Conservation (phyloP, 441 rosid species). For the Codiaeum variegatum region DNA sequence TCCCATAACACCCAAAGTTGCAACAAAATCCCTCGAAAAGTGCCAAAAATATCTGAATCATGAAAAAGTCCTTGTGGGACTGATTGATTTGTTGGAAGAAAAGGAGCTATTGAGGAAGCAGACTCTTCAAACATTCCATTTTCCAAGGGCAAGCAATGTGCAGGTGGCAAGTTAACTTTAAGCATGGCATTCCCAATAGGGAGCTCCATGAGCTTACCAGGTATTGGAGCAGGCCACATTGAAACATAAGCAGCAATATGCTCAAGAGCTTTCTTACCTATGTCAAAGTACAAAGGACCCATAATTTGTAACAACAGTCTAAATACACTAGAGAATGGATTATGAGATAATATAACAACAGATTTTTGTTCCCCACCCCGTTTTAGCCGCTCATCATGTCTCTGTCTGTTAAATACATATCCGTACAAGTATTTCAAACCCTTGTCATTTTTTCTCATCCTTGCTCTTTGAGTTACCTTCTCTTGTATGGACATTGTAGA, state of each 20-base stretch:
- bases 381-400: constrained; percentile 92
- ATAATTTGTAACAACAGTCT: constrained; percentile 88
- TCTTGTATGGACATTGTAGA: constrained; percentile 24
- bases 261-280: constrained; percentile 80
- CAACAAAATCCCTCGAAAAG: constrained; percentile 71
- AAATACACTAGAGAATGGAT: constrained; percentile 79
- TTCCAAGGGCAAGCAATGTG: constrained; percentile 80
- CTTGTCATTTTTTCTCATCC: constrained; percentile 17
- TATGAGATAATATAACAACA: constrained; percentile 78
- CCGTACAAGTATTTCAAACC: constrained; percentile 65
- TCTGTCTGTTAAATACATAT: constrained; percentile 87
- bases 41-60: constrained; percentile 85
- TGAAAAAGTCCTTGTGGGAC: constrained; percentile 96
- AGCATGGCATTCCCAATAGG: constrained; percentile 86
- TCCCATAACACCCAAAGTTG: constrained; percentile 97
- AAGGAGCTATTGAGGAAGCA: constrained; percentile 87
- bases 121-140: constrained; percentile 66
- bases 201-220: constrained; percentile 88
- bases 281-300: constrained; percentile 89
- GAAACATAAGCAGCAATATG: constrained; percentile 88
- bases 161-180: constrained; percentile 85
- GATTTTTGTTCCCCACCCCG: constrained; percentile 98
- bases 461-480: constrained; percentile 20
- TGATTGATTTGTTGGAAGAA: constrained; percentile 86
- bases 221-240: constrained; percentile 79